These are phyloP conservation scores for Pugionium dolabratum DNA, from an alignment of 345 rosid species.

Conservation along the genomic window DNA sequence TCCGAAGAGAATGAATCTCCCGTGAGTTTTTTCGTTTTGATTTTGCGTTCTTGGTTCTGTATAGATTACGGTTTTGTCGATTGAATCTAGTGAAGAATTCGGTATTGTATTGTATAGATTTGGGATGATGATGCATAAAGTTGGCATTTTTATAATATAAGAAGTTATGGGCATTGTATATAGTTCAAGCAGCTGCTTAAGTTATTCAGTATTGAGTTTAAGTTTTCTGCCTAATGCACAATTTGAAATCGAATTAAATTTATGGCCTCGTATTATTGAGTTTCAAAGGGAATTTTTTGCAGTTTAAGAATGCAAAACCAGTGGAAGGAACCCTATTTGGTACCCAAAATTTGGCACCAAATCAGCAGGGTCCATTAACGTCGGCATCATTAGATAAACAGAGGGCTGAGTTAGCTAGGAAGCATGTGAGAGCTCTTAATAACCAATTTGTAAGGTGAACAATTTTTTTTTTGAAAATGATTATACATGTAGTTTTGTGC, in stretches of 20 bases:
- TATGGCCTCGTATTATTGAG: constrained; percentile 1
- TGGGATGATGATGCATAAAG: constrained; percentile 26
- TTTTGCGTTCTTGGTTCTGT: background rate
- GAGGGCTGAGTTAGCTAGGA: constrained; percentile 69
- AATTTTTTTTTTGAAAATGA: background rate
- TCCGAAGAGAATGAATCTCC: constrained; percentile 58
- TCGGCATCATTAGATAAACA: constrained; percentile 49
- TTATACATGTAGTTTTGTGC: background rate
- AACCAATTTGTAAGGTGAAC: constrained; percentile 85
- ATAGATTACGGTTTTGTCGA: background rate
- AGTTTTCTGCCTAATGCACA: background rate
- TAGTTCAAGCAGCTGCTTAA: background rate
- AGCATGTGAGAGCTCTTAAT: constrained; percentile 93
- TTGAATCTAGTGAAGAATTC: constrained; percentile 26
- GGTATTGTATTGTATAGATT: background rate
- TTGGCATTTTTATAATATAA: background rate
- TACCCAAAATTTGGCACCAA: constrained; percentile 52
- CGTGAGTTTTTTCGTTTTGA: constrained; percentile 48
- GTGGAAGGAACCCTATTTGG: constrained; percentile 61
- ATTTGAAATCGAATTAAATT: background rate
- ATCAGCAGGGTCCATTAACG: constrained; percentile 45
- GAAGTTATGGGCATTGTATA: constrained; percentile 19
- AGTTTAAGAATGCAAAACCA: constrained; percentile 71
- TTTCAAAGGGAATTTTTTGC: constrained; percentile 27
- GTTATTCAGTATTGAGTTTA: background rate